phyloP scores from a whole-genome alignment of 768 basidiomycete species.

The Panus rudis region DNA sequence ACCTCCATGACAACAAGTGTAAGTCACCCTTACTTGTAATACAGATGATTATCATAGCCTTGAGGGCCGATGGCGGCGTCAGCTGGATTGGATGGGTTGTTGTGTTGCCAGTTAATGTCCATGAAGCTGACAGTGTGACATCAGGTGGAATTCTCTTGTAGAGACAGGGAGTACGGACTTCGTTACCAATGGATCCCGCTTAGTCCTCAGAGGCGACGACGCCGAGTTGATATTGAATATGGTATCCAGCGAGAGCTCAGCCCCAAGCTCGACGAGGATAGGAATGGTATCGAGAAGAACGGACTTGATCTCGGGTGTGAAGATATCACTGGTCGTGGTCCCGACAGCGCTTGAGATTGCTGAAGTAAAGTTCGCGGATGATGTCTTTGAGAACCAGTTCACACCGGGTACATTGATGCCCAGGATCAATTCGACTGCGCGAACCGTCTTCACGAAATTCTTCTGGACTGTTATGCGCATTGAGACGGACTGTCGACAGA shows the following conservation, averaged over 20 bases:
- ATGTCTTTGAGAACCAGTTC: slow-evolving; percentile 13
- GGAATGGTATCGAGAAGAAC: slow-evolving; percentile 31
- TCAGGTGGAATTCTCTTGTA: slow-evolving; percentile 1
- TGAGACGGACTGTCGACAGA: background rate
- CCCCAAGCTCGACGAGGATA: slow-evolving; percentile 26
- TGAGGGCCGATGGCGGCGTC: slow-evolving; percentile 64
- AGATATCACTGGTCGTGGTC: slow-evolving; percentile 8
- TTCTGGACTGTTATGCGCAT: slow-evolving; percentile 44
- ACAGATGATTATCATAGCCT: slow-evolving; percentile 73
- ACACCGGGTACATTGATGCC: slow-evolving; percentile 41
- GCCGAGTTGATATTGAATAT: slow-evolving; percentile 18
- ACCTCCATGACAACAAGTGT: background rate
- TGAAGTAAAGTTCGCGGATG: slow-evolving; percentile 29
- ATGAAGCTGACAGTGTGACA: slow-evolving; percentile 48
- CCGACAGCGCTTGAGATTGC: slow-evolving; percentile 20
- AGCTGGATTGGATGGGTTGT: slow-evolving; percentile 65
- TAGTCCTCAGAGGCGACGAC: slow-evolving; percentile 12
- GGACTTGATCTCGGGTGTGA: slow-evolving; percentile 24
- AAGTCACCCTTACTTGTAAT: slow-evolving; percentile 49
- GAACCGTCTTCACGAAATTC: slow-evolving; percentile 61
- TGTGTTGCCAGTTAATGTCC: slow-evolving; percentile 73
- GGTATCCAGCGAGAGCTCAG: slow-evolving; percentile 12
- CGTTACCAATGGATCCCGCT: slow-evolving; percentile 26
- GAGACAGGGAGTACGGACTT: slow-evolving; percentile 25
- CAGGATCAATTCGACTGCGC: slow-evolving; percentile 54